phyloP scores from a whole-genome alignment of 1,284 basidiomycete genomes.

The Cystobasidiaceae sp. region DNA sequence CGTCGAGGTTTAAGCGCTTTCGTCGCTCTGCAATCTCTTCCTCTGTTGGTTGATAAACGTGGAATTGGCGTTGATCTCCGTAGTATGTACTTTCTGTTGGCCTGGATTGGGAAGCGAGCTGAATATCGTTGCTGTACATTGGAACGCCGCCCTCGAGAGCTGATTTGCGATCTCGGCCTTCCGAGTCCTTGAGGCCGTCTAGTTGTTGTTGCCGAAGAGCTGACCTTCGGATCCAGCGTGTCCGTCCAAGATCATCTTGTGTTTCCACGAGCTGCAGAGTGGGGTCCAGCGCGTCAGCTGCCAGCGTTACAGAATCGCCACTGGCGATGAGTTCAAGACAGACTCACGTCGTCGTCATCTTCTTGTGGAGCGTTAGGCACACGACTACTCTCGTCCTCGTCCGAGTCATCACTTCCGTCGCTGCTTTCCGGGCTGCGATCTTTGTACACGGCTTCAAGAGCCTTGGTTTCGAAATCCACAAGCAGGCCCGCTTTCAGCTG shows the following conservation, averaged over 20 bases:
- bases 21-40: constrained; percentile 51
- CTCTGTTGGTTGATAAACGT: constrained; percentile 73
- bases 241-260: constrained; percentile 76
- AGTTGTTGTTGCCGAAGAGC: constrained; percentile 54
- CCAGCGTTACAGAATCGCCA: neutral
- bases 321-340: constrained; percentile 17
- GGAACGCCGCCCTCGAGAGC: constrained; percentile 51
- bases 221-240: constrained; percentile 62
- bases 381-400: constrained; percentile 36
- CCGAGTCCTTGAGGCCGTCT: constrained; percentile 50
- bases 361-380: constrained; percentile 61
- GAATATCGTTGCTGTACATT: constrained; percentile 40
- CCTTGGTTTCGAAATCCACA: constrained; percentile 77
- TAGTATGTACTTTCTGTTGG: constrained; percentile 34
- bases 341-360: constrained; percentile 33
- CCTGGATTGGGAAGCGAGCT: constrained; percentile 10
- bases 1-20: constrained; percentile 44
- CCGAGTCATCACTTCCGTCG: constrained; percentile 46
- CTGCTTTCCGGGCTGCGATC: constrained; percentile 48
- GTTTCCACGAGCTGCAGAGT: constrained; percentile 76
- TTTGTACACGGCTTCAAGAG: constrained; percentile 54
- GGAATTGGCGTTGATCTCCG: constrained; percentile 73
- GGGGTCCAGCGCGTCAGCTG: constrained; percentile 42
- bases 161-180: constrained; percentile 47
- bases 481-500: constrained; percentile 67